Percentiles rank a stretch among this genome's conserved stretches.
These are phyloP conservation scores for Lentinus brumalis DNA, from an alignment of 768 basidiomycete species.

Conservation along the genomic window DNA sequence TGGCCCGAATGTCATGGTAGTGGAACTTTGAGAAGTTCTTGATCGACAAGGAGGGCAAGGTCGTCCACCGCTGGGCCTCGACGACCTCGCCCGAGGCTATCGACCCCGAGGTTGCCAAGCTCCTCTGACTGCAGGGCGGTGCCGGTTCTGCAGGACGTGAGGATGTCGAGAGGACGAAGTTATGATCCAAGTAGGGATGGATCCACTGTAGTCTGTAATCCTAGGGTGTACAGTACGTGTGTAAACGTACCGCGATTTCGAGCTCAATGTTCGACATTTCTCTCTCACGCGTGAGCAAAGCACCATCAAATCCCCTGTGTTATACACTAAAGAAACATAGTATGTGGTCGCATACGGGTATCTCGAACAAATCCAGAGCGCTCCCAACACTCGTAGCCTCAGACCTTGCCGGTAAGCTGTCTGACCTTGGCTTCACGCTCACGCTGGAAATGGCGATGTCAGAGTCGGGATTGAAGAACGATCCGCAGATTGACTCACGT, in stretches of 20 bases:
- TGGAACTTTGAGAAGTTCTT: conserved; percentile 96
- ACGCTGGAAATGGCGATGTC: conserved; percentile 33
- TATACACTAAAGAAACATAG: no score
- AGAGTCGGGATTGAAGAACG: not conserved
- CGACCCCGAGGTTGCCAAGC: conserved; percentile 63
- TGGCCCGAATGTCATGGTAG: conserved; percentile 32
- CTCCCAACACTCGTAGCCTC: not conserved
- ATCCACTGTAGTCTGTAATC: no score
- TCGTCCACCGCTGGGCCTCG: conserved; percentile 75
- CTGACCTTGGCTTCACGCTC: conserved; percentile 57
- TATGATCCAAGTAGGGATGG: no score
- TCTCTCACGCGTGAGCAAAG: no score
- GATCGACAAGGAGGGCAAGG: conserved; percentile 74
- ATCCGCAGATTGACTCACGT: conserved; percentile 33
- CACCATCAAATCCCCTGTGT: no score
- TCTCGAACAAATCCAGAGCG: no score
- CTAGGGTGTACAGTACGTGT: no score
- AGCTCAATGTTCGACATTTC: no score
- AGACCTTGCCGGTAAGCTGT: conserved; percentile 40
- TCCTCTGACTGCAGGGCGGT: conserved; percentile 38
- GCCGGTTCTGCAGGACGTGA: not conserved
- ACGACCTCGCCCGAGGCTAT: conserved; percentile 71
- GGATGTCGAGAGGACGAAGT: no score
- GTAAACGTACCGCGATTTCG: no score
- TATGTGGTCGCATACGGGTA: no score